These are phyloP conservation scores for Tremella yokohamensis DNA, from an alignment of 768 basidiomycete genomes.

Conservation along the genomic window DNA sequence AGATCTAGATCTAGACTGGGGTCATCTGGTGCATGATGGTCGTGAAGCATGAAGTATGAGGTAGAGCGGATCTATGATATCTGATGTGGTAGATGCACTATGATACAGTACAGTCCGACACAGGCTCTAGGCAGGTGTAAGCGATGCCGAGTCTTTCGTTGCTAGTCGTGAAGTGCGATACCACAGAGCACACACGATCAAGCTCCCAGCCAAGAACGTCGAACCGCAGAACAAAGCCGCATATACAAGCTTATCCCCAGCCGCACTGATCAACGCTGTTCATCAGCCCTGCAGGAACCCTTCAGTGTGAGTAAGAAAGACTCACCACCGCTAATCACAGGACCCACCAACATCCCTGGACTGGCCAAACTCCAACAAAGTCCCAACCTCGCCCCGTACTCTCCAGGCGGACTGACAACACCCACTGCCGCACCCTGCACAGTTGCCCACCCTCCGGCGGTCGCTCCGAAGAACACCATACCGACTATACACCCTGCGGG, in stretches of 20 bases:
- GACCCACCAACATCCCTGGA: conserved; percentile 36
- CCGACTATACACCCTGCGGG: conserved; percentile 36
- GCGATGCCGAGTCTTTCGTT: conserved; percentile 23
- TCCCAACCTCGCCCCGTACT: conserved; percentile 47
- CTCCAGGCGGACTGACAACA: conserved; percentile 38
- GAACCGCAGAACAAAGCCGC: conserved; percentile 35
- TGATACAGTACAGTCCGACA: too few relatives aligned
- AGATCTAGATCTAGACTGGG: neutral
- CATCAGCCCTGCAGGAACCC: neutral
- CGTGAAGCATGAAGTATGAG: too few relatives aligned
- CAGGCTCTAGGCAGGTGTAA: too few relatives aligned
- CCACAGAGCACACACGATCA: neutral
- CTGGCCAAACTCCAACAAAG: conserved; percentile 42
- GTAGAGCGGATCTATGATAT: too few relatives aligned
- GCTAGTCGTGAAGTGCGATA: conserved; percentile 7
- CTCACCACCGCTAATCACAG: conserved; percentile 41
- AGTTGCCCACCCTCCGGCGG: conserved; percentile 42
- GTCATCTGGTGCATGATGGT: too few relatives aligned
- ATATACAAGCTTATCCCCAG: conserved; percentile 22
- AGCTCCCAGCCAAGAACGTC: conserved; percentile 25
- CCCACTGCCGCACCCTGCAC: conserved; percentile 41
- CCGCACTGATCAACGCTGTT: conserved; percentile 15
- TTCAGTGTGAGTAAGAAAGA: neutral
- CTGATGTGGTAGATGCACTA: too few relatives aligned
- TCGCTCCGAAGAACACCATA: conserved; percentile 37